A percentile compares a stretch with the other conserved stretches of the same genome.
Evolutionary conservation across 2,329 filamentous ascomycete species (phyloP).

Genomic region (Fusarium palustre): DNA sequence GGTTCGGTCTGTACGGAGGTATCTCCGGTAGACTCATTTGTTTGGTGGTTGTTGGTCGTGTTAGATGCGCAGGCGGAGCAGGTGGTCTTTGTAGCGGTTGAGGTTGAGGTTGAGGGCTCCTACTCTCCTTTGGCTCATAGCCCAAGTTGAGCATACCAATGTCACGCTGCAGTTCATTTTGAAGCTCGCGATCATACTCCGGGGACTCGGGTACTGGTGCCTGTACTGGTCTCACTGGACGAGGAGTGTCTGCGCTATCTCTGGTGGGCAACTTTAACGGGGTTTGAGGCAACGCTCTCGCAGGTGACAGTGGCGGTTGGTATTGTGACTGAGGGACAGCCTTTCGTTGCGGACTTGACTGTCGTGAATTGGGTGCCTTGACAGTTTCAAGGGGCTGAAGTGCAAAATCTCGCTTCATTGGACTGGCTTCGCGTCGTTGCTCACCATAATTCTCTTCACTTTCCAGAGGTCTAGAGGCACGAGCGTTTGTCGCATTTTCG

Average conservation of each 20-base stretch:
- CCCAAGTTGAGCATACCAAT: slow-evolving; percentile 67
- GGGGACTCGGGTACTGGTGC: slow-evolving; percentile 62
- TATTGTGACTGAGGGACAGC: slow-evolving; percentile 55
- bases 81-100: slow-evolving; percentile 41
- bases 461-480: slow-evolving; percentile 67
- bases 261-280: slow-evolving; percentile 48
- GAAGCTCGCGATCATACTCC: slow-evolving; percentile 71
- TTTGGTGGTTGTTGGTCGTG: slow-evolving; percentile 55
- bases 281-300: slow-evolving; percentile 67
- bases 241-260: slow-evolving; percentile 60
- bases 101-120: slow-evolving; percentile 26
- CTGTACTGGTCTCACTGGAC: slow-evolving; percentile 60
- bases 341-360: slow-evolving; percentile 70
- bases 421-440: slow-evolving; percentile 62
- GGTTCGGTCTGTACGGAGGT: slow-evolving; percentile 63
- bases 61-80: slow-evolving; percentile 52
- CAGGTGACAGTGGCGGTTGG: slow-evolving; percentile 59
- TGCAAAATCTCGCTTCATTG: slow-evolving; percentile 64
- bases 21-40: slow-evolving; percentile 65
- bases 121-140: slow-evolving; percentile 37
- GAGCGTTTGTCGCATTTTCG: slow-evolving; percentile 82
- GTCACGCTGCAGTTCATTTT: slow-evolving; percentile 73
- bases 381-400: slow-evolving; percentile 65
- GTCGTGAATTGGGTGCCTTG: slow-evolving; percentile 65
- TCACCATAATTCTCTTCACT: slow-evolving; percentile 64